Conservation (phyloP, 345 rosid species). For the Syzygium oleosum region DNA sequence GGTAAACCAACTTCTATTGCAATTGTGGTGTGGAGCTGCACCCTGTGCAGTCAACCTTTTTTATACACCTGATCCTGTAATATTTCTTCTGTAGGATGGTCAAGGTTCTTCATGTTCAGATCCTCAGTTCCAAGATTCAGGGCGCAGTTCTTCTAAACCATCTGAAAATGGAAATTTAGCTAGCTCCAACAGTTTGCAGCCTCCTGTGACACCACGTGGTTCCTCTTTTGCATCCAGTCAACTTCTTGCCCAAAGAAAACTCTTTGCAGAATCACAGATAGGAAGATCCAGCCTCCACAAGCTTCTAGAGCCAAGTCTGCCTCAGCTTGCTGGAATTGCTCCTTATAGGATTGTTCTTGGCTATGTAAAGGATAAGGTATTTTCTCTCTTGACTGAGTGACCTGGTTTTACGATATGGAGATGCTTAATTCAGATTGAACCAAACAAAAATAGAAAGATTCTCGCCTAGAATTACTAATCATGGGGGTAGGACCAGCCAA, state of each 20-base stretch:
- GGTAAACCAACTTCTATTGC: conserved; percentile 19
- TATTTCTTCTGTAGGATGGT: conserved; percentile 17
- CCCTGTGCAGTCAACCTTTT: neutral
- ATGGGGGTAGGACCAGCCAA: too few relatives aligned
- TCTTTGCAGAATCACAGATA: conserved; percentile 65
- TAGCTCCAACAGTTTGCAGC: conserved; percentile 24
- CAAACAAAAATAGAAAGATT: neutral
- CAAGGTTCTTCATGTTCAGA: conserved; percentile 20
- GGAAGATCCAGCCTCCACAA: conserved; percentile 93
- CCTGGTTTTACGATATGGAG: neutral
- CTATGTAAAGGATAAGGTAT: conserved; percentile 88
- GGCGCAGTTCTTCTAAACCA: conserved; percentile 13
- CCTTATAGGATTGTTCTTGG: conserved; percentile 96
- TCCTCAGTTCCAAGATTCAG: conserved; percentile 16
- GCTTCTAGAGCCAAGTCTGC: conserved; percentile 87
- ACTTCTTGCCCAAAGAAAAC: conserved; percentile 63
- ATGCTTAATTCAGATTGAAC: neutral
- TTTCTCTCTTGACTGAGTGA: neutral
- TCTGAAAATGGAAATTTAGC: conserved; percentile 31
- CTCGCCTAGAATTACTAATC: neutral
- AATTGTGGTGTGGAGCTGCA: neutral
- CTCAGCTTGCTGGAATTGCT: conserved; percentile 74
- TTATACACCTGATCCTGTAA: neutral
- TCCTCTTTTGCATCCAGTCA: conserved; percentile 37
- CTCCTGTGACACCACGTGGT: conserved; percentile 32